These are phyloP conservation scores for Taphrina deformans DNA, from an alignment of 1,139 yeast species.

Conservation along the genomic window DNA sequence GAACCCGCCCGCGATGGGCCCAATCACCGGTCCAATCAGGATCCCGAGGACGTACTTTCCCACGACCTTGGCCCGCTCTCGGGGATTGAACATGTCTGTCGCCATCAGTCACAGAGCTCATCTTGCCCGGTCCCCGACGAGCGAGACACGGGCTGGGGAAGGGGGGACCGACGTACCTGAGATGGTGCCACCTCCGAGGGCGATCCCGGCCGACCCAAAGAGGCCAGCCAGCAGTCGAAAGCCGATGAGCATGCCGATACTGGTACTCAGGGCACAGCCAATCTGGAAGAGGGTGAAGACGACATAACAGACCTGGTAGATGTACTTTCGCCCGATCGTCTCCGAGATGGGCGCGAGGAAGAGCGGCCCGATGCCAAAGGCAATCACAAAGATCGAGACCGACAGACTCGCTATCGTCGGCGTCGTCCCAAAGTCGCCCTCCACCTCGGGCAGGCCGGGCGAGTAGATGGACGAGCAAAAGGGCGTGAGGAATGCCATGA, in stretches of 20 bases:
- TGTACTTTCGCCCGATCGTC: slow-evolving; percentile 69
- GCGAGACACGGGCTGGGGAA: neutral
- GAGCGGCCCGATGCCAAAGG: slow-evolving; percentile 58
- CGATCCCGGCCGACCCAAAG: slow-evolving; percentile 78
- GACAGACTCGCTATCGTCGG: slow-evolving; percentile 14
- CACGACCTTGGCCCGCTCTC: slow-evolving; percentile 22
- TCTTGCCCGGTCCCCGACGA: no score
- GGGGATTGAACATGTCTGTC: slow-evolving; percentile 15
- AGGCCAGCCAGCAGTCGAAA: slow-evolving; percentile 78
- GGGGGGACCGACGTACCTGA: slow-evolving; percentile 42
- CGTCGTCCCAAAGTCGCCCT: neutral
- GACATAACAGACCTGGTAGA: slow-evolving; percentile 59
- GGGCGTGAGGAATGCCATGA: slow-evolving; percentile 22
- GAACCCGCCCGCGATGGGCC: slow-evolving; percentile 76
- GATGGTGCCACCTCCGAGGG: slow-evolving; percentile 84
- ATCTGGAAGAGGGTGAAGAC: slow-evolving; percentile 56
- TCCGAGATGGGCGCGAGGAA: slow-evolving; percentile 79
- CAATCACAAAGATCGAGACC: slow-evolving; percentile 15
- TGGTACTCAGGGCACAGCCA: slow-evolving; percentile 59
- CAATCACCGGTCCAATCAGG: slow-evolving; percentile 68
- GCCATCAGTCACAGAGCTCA: neutral
- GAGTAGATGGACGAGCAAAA: slow-evolving; percentile 15
- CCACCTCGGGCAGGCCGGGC: slow-evolving; percentile 10
- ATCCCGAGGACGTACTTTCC: slow-evolving; percentile 63
- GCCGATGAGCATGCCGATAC: slow-evolving; percentile 54